A percentile compares a stretch with the other conserved stretches of the same genome.
Conservation (phyloP, 2,329 filamentous ascomycete genomes). For the Colletotrichum higginsianum region DNA sequence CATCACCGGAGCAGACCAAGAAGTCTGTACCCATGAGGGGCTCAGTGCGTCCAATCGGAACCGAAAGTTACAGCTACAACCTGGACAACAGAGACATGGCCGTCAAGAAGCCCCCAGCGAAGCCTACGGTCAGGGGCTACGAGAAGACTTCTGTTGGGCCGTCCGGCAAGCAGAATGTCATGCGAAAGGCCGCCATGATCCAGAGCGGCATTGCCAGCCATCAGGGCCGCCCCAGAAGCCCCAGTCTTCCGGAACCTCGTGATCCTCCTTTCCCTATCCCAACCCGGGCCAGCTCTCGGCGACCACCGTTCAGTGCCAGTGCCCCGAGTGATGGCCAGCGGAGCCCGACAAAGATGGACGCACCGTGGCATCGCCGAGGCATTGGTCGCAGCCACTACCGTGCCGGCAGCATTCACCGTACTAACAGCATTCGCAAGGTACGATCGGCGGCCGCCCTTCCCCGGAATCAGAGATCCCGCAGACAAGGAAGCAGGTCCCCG, state of each 20-base stretch:
- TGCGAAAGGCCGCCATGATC: conserved; percentile 85
- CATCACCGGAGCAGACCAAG: conserved; percentile 58
- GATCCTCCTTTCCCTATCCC: conserved; percentile 94
- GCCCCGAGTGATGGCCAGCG: conserved; percentile 79
- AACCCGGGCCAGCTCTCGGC: conserved; percentile 87
- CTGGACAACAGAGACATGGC: conserved; percentile 52
- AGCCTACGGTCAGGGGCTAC: conserved; percentile 51
- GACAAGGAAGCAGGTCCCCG: conserved; percentile 72
- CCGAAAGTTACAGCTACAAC: conserved; percentile 63
- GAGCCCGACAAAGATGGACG: conserved; percentile 79
- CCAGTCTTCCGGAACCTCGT: conserved; percentile 71
- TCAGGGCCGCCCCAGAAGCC: conserved; percentile 73
- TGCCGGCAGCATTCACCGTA: conserved; percentile 63
- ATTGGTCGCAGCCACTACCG: conserved; percentile 65
- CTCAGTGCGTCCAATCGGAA: conserved; percentile 54
- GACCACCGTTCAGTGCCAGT: conserved; percentile 76
- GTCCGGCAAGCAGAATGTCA: conserved; percentile 69
- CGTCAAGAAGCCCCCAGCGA: conserved; percentile 51
- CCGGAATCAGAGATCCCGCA: conserved; percentile 64
- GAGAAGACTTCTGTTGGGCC: conserved; percentile 58
- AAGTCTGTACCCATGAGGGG: conserved; percentile 46
- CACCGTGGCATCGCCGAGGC: conserved; percentile 69
- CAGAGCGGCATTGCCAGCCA: conserved; percentile 83
- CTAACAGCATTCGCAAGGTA: conserved; percentile 82
- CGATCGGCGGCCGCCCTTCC: conserved; percentile 85